Base-by-base conservation (phyloP, 768 basidiomycete genomes). In the Lactarius pseudohatsudake region DNA sequence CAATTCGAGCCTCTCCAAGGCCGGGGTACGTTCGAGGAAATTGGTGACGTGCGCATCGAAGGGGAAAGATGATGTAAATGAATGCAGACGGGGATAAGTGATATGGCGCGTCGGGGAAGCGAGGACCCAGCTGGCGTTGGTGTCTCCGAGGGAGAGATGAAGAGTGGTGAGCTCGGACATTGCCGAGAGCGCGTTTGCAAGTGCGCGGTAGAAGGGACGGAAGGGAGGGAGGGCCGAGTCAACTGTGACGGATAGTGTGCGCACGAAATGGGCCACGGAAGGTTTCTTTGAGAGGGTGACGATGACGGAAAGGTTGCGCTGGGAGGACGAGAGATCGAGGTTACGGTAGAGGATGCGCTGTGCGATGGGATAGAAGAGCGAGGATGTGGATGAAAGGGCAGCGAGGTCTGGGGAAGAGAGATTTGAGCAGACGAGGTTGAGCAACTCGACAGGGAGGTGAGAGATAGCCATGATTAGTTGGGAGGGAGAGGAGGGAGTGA, bases 81-180 rank as follows among this genome's bases (percentile, higher is more conserved):
- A 81, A 26, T 76, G 75, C 57, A 92, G 81, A 69, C 78, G 78
- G 40, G 81, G 78, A 72, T 81, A 87, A 59, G 71, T 64, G 67
- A 73, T 57, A 59, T 66, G 62, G 70, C 47, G 70, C 71, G 71
- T 68, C 75, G 59, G 55, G 47, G 36, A 54, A 38, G 57, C 59
- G 64, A 91, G 78, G 64, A 90, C 73, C 81, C 85, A 90, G 76
- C 82, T 84, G 59, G 80, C 77, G 65, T 73, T 72, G 45, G 67
- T 28, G 76, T 85, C 82, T 53, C 50, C 50, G 65, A 83, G 74
- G 64, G 75, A 74, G 59, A 88, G 77, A 61, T 83, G 81, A 66
- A 88, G 82, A n/a, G 81, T 81, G 47, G 77, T 78, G 58, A 91
- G 81, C 59, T 82, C 81, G 38, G 82, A 74, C 89, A 92, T 92